These are phyloP conservation scores for Aspergillus unguis DNA, from an alignment of 2,329 filamentous ascomycete species.

Conservation along the genomic window DNA sequence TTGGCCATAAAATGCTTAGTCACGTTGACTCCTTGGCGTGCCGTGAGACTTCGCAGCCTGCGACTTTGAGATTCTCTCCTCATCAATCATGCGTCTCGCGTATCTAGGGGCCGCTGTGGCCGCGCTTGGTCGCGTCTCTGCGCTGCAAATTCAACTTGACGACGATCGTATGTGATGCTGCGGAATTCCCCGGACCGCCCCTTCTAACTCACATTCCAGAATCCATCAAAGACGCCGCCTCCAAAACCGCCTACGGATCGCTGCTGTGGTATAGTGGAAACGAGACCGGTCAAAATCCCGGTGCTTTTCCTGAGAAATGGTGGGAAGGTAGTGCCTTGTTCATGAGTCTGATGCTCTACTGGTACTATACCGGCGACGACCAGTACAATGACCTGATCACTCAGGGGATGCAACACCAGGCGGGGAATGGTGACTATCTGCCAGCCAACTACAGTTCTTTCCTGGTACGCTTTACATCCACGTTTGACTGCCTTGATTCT, in stretches of 20 bases:
- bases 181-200: not conserved
- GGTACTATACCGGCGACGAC: slow-evolving; percentile 42
- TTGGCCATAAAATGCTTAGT: not conserved
- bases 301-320: slow-evolving; percentile 68
- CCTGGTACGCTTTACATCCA: slow-evolving; percentile 1
- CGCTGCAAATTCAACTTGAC: slow-evolving; percentile 5
- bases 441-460: slow-evolving; percentile 36
- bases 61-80: not conserved
- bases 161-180: slow-evolving; percentile 1
- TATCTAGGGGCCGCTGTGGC: not conserved
- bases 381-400: slow-evolving; percentile 38
- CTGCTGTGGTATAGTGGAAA: slow-evolving; percentile 54
- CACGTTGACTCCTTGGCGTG: not conserved
- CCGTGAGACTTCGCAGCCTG: not conserved
- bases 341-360: slow-evolving; percentile 41
- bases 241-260: slow-evolving; percentile 46
- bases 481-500: not conserved
- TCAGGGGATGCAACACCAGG: slow-evolving; percentile 39
- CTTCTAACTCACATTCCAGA: slow-evolving; percentile 22
- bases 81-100: slow-evolving; percentile 6
- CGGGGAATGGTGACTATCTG: slow-evolving; percentile 40
- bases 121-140: not conserved
- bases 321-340: slow-evolving; percentile 65
- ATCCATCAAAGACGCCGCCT: slow-evolving; percentile 45
- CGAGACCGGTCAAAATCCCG: slow-evolving; percentile 49